Evolutionary conservation across 1,284 basidiomycete species (phyloP).

Genomic region (Cutaneotrichosporon curvatum): DNA sequence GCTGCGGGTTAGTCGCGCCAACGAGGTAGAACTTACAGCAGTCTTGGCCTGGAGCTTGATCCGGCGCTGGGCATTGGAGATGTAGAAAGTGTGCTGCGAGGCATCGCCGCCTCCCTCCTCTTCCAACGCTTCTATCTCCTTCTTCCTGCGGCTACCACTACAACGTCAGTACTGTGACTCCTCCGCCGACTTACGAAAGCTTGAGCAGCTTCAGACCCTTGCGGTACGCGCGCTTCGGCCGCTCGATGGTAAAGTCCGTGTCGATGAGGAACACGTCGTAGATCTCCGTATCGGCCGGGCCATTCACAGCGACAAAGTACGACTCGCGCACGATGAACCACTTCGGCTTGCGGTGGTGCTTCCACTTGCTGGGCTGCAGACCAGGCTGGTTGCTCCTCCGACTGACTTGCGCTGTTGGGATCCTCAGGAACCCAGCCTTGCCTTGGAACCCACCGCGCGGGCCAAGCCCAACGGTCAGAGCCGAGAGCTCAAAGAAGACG

Average conservation of each 20-base stretch:
- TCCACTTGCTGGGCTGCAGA: slow-evolving; percentile 52
- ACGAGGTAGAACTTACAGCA: slow-evolving; percentile 54
- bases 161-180: not conserved
- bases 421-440: slow-evolving; percentile 78
- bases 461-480: slow-evolving; percentile 76
- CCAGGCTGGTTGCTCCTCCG: slow-evolving; percentile 49
- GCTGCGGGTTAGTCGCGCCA: slow-evolving; percentile 47
- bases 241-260: slow-evolving; percentile 75
- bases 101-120: slow-evolving; percentile 35
- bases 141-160: not conserved
- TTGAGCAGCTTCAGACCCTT: slow-evolving; percentile 37
- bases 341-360: slow-evolving; percentile 61
- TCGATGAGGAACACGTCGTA: slow-evolving; percentile 96
- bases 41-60: slow-evolving; percentile 83
- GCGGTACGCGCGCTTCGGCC: slow-evolving; percentile 45
- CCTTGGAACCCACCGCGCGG: slow-evolving; percentile 68
- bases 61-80: slow-evolving; percentile 82
- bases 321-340: slow-evolving; percentile 95
- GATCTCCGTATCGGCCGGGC: slow-evolving; percentile 72
- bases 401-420: slow-evolving; percentile 47
- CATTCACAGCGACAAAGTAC: slow-evolving; percentile 79
- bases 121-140: slow-evolving; percentile 12
- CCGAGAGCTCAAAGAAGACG: slow-evolving; percentile 91
- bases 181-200: slow-evolving; percentile 6
- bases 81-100: slow-evolving; percentile 81